Evolutionary conservation across 192 early-diverging fungal genomes (phyloP), one percentile per base, ranked within the genome.

Genomic region (Gamsiella multidivaricata): DNA sequence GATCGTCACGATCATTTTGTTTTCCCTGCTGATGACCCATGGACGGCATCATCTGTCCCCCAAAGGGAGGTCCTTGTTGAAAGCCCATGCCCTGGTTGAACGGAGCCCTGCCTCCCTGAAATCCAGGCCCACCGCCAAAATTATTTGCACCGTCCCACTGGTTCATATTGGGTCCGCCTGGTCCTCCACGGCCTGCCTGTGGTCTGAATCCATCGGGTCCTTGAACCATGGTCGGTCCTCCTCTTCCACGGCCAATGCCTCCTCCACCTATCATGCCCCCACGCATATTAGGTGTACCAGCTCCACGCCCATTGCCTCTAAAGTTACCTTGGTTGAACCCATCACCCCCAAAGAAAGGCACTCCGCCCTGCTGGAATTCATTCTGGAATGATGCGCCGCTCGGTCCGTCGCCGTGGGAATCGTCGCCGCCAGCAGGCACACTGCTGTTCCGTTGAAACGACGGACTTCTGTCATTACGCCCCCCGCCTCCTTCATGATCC

Each of bases 261-360:
- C 37, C 59, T 15, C 60, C 69, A 7, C 52, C 53, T 25, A 37
- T 49, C 58, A 55, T 56, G 25, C 58, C 56, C 22, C 69, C 69
- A 20, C 59, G 69, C 69, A 70, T 54, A 55, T 58, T 58, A 45
- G 51, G 37, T 2, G 37, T 59, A 25, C 59, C 59, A 18, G 51
- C 54, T 36, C 69, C 69, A 39, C 69, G 69, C 17, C 70, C 70
- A 53, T 14, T 41, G 3, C 70, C 70, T 59, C 57, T 26, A 43
- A 69, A 69, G 57, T 52, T 69, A 11, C 70, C 70, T 28, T 64
- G 61, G 26, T 59, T 69, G 33, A 73, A 73, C 2, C 54, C 70
- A 33, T 71, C 69, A 1, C 60, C 70, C 2, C 62, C 70, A 36
- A 57, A 63, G 25, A 63, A 50, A 7, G 57, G 57, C 53, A 49